Base-by-base conservation (phyloP, 179 eudicot species). In the Camellia oleifera region DNA sequence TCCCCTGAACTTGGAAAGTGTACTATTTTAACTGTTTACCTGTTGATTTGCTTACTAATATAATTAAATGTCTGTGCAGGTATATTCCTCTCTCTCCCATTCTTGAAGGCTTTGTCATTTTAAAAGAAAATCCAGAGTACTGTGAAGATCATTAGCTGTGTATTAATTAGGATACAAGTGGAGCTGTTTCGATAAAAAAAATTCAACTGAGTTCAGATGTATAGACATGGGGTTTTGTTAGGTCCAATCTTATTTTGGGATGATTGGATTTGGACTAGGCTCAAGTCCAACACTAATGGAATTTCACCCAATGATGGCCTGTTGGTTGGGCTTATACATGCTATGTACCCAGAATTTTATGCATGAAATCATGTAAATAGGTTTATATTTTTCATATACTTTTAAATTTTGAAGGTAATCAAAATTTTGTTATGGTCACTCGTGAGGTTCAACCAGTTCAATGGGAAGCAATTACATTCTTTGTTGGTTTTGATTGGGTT, bases 91-190 rank as follows among this genome's bases (percentile, higher is more conserved):
- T 92, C 77, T 90, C 99, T 3, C 93, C 99, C 12, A 89, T 94
- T 7, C 91, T 95, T 7, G 99, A 95, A 77, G 98, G 99, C 81
- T 95, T 94, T 76, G 97, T 95, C 57, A 95, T 94, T 72, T 85
- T 95, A 81, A 94, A 92, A 85, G 99, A 94, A 86, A 95, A 95
- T 71, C 99, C 97, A 1, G 96, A 96, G 0, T 96, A 90, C 81
- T 89, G 80, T 73, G 99, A 96, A 75, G 99, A 94, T 69, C 75
- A 79, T 12, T 92, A 85, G 80, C 40, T 5, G 32, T 26, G 57
- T 4, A 26, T 23, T 46, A 44, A 32, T 69, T 23, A 12, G 66
- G 67, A 17, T 56, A 1, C 48, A 26, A 54, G 48, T n/a, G 3
- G 15, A 15, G 44, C 65, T 56, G 46, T 18, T n/a, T 42, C 20